These are phyloP conservation scores for Exophiala dermatitidis DNA, from an alignment of 2,329 filamentous ascomycete species.

Conservation along the genomic window DNA sequence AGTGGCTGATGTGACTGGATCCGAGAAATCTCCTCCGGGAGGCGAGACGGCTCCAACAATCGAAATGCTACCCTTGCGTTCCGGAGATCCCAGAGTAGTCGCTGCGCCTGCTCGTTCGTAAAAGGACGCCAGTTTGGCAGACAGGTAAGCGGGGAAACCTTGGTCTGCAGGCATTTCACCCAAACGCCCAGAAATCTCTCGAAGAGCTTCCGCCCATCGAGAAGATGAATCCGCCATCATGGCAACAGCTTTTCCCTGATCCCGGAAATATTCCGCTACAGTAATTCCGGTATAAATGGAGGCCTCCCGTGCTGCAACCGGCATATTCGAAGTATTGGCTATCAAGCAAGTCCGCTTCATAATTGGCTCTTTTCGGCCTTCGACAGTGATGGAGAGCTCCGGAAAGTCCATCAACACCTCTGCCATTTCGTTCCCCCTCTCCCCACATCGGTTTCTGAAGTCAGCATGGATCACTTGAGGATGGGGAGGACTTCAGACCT, in stretches of 20 bases:
- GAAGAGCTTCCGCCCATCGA: conserved; percentile 95
- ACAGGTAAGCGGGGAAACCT: conserved; percentile 95
- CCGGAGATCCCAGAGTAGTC: conserved; percentile 76
- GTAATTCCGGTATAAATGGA: conserved; percentile 98
- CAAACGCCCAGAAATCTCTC: conserved; percentile 96
- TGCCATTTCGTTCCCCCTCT: conserved; percentile 98
- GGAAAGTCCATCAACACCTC: conserved; percentile 99
- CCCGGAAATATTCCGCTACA: conserved; percentile 91
- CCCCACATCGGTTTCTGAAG: too few relatives aligned
- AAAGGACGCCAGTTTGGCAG: conserved; percentile 95
- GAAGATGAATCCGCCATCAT: conserved; percentile 99
- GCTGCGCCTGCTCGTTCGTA: conserved; percentile 96
- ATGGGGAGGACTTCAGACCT: not conserved
- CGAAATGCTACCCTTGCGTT: conserved; percentile 84
- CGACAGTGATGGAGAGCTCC: conserved; percentile 88
- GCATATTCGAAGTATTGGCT: conserved; percentile 99
- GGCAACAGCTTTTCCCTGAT: conserved; percentile 92
- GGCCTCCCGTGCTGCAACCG: conserved; percentile 92
- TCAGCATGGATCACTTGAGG: not conserved
- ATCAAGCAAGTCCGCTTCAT: conserved; percentile 99
- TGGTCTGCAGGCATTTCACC: conserved; percentile 99
- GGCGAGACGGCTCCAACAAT: conserved; percentile 97
- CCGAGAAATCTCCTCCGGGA: conserved; percentile 97
- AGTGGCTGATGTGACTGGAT: conserved; percentile 89
- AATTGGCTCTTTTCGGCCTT: conserved; percentile 93